Conservation (phyloP, 768 basidiomycete genomes). For the Kwoniella shandongensis region DNA sequence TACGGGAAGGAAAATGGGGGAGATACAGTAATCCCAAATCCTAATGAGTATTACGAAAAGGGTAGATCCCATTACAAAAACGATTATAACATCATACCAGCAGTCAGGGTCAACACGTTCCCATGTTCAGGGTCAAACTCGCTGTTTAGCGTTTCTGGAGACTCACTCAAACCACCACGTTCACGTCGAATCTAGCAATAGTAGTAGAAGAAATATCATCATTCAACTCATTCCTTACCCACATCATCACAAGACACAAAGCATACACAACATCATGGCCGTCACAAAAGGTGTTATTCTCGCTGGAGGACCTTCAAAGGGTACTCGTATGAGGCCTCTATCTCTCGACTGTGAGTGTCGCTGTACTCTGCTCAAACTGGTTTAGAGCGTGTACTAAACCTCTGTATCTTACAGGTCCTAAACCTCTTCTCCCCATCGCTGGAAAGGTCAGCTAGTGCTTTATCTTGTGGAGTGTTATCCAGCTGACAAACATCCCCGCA, state of each 20-base stretch:
- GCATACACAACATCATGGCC: constrained; percentile 24
- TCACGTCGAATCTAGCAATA: neutral
- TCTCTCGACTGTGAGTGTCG: constrained; percentile 47
- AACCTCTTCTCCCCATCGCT: constrained; percentile 56
- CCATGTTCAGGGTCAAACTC: neutral
- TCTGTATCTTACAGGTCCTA: constrained; percentile 45
- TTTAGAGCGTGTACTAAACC: neutral
- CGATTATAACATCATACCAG: too few relatives aligned
- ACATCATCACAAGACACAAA: neutral
- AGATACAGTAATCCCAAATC: too few relatives aligned
- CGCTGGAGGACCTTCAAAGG: constrained; percentile 55
- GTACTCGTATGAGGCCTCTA: constrained; percentile 51
- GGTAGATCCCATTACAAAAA: too few relatives aligned
- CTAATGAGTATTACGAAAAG: too few relatives aligned
- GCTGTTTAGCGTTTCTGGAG: neutral
- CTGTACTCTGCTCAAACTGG: neutral
- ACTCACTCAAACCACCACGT: constrained; percentile 4
- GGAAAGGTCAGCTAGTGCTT: constrained; percentile 51
- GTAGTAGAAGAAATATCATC: neutral
- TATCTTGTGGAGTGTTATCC: neutral
- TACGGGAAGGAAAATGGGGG: too few relatives aligned
- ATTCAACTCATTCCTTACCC: neutral
- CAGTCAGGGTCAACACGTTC: too few relatives aligned
- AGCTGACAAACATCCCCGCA: neutral
- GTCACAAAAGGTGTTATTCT: constrained; percentile 54